Conservation (phyloP, 257 asterid genomes). For the Capsicum baccatum region DNA sequence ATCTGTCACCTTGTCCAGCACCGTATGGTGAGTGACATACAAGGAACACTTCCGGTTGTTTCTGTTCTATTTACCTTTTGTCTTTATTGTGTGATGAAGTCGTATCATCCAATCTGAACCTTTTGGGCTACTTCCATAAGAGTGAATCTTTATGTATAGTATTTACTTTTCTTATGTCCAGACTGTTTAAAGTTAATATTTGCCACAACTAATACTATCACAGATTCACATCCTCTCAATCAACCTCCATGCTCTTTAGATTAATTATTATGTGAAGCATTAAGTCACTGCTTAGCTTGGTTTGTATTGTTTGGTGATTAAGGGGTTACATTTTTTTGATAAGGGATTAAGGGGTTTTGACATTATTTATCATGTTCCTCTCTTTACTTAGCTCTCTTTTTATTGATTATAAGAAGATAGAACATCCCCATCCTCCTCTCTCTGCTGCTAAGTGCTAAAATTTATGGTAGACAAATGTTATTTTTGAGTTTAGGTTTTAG, state of each 20-base stretch:
- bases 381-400: background rate
- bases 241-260: background rate
- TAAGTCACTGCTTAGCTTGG: background rate
- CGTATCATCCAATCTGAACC: background rate
- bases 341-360: background rate
- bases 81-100: background rate
- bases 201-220: background rate
- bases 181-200: background rate
- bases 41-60: conserved; percentile 1
- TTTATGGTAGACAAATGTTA: background rate
- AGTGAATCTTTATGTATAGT: background rate
- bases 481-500: background rate
- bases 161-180: background rate
- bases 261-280: too few species aligned
- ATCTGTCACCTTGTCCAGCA: conserved; percentile 83
- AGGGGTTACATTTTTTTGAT: background rate
- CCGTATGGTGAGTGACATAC: conserved; percentile 67
- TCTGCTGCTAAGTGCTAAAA: background rate
- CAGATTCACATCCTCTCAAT: background rate
- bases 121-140: background rate
- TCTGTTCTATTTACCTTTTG: background rate
- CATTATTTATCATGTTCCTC: background rate
- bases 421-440: background rate
- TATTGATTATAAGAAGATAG: background rate
- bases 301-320: background rate